Evolutionary conservation across 495 filamentous ascomycete genomes (phyloP).

Genomic region (Chaetomium fimeti): DNA sequence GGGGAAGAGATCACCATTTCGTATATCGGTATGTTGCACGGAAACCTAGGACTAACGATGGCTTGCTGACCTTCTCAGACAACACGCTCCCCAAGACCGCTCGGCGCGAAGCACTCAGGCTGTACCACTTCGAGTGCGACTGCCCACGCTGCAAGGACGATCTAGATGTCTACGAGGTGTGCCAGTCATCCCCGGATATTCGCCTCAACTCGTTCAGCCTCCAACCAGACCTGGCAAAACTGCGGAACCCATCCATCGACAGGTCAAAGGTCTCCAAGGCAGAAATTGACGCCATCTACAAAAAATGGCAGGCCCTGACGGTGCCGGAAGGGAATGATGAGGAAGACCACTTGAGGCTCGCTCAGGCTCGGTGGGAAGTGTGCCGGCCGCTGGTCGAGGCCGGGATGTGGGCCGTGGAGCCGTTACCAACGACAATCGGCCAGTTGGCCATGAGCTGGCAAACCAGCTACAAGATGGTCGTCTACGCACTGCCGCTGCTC

Average conservation of each 20-base stretch:
- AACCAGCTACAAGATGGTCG: constrained; percentile 27
- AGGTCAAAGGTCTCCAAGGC: constrained; percentile 24
- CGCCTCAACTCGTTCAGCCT: constrained; percentile 40
- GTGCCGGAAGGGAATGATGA: constrained; percentile 13
- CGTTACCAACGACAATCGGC: constrained; percentile 35
- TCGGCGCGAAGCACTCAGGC: constrained; percentile 37
- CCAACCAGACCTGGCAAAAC: constrained; percentile 27
- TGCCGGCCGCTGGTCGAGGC: constrained; percentile 40
- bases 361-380: constrained; percentile 36
- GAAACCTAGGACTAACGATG: not conserved
- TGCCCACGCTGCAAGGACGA: constrained; percentile 45
- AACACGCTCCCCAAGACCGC: constrained; percentile 32
- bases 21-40: constrained; percentile 47
- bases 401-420: constrained; percentile 44
- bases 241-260: constrained; percentile 30
- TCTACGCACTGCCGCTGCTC: constrained; percentile 38
- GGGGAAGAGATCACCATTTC: constrained; percentile 53
- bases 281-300: constrained; percentile 30
- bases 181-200: constrained; percentile 36
- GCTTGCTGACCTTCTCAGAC: constrained; percentile 31
- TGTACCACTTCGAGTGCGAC: constrained; percentile 46
- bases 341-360: constrained; percentile 16
- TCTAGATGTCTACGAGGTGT: constrained; percentile 48
- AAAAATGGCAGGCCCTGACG: constrained; percentile 20
- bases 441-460: constrained; percentile 31